Evolutionary conservation across 1,284 basidiomycete genomes (phyloP), one percentile per base, ranked within the genome.

Genomic region (Vanrija humicola): DNA sequence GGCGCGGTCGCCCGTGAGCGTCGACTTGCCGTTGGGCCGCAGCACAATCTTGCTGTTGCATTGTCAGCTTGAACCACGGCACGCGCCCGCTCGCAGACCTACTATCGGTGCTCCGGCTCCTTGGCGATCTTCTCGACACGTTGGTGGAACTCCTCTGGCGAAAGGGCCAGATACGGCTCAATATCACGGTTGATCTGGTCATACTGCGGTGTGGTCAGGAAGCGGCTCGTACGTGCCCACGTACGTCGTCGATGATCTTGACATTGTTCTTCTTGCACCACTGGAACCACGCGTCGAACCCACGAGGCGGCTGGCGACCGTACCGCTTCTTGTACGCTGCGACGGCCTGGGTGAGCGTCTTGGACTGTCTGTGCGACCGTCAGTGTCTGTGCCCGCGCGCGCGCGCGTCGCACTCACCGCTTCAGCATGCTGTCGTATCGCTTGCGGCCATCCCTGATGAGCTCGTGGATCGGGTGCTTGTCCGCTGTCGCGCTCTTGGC

Each of bases 271-370:
- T 48, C 60, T 65, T 64, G 50, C 67, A 70, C 58, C 66, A 75
- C 44, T 67, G 52, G 66, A 68, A 77, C 76, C 76, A 77, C n/a
- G 54, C 49, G 45, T 79, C 76, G 52, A 80, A 80, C 0, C 79
- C 79, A 51, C 68, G 74, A 0, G 79, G 79, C 21, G 79, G 79
- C 5, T 63, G 52, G 1, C 79, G 68, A 3, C 64, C 62, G 56
- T 80, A 77, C 26, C 78, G 54, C n/a, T 65, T 57, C 26, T 62
- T 57, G 57, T 80, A 80, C 55, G 77, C 77, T 1, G 34, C 57
- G 0, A 77, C 75, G 2, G 79, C 78, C 49, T 78, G 63, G 6
- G 64, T 58, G 16, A 78, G 64, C 0, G 72, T 74, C 47, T 70
- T 70, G 5, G 68, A 72, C 61, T 78, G 77, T 18, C 72, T 74